Evolutionary conservation across 2,329 filamentous ascomycete species (phyloP), one percentile per base, ranked within the genome.

Genomic region (Paracorniculantispora psalliotae): DNA sequence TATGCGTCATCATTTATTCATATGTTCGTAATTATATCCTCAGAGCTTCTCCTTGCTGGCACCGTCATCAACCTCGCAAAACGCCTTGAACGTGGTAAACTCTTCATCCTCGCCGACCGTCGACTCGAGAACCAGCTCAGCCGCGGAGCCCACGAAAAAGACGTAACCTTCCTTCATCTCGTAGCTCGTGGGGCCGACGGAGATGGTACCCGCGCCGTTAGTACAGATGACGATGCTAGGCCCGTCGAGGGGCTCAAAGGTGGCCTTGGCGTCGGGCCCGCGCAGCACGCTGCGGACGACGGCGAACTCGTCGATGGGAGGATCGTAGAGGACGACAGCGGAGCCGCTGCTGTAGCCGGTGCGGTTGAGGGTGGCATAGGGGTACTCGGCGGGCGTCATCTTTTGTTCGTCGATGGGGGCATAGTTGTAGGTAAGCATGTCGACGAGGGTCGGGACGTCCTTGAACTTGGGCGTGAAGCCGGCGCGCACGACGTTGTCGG

Each of bases 381-480:
- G 88, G 71, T 96, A 97, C 67, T 94, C 89, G 17, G 80, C 81
- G 0, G 94, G 91, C 5, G 81, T 71, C 88, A 99, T 96, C 78
- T 97, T 97, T 73, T 99, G 94, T 75, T 96, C 87, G 61, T 90
- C 87, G 64, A 97, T 97, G 2, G 94, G 93, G 0, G 94, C 92
- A 68, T 96, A 97, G 67, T 87, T 90, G 79, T 99, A 99, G 0
- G 94, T 99, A 65, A 99, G 78, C 87, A 96, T 96, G 62, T 86
- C 82, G 35, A 93, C 91, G 12, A 99, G 81, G 0, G 92, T 97
- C 57, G 86, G 77, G 23, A 97, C 91, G 67, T 99, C 94, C 77
- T 97, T 97, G 82, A 96, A 99, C 73, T 99, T 99, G 59, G 94
- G 94, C 0, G 94, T 99, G 75, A 99, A 94, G 46, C 94, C 94